Base-by-base conservation (phyloP, 371 early-diverging fungal species). In the Mucor saturninus region DNA sequence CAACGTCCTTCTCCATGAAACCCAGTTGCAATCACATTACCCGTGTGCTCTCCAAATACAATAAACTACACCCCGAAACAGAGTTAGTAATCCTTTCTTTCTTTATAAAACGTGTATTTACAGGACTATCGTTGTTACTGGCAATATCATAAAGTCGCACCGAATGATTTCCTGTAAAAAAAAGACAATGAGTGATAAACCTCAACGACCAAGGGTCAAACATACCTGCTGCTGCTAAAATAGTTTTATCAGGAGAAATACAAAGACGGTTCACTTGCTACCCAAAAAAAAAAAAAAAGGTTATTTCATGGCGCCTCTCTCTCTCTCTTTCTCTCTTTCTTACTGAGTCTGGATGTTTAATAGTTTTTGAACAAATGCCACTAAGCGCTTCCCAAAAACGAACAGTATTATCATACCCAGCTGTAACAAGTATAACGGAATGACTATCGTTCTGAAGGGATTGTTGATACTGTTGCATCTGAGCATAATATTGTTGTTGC, bases 311-410 rank as follows among this genome's bases (percentile, higher is more conserved):
- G 21, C 21, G 1, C 21, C 21, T 21, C 21, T 21, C 21, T 21
- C 21, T 21, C 21, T 21, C 21, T 21, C 21, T 21, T 21, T 21
- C 21, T 21, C 21, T 21, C 21, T 21, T 21, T 21, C 21, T 21
- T 81, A 88, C 90, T 65, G 93, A 93, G 64, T 98, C 97, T 1
- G 95, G 90, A 77, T 95, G 94, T 63, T 94, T 95, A 69, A 98
- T 95, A 4, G 97, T 95, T 56, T 95, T 86, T 32, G 92, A 88
- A 70, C 97, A 97, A 42, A 94, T 92, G 48, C 97, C 97, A 65
- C 91, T 92, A 38, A 95, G 79, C 3, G 98, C 97, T 76, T 98
- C 98, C 98, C 98, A 98, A 74, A 98, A 95, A 29, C 96, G 91
- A 75, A 98, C 95, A 29, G 95, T 94, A 79, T 96, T 95, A 75